A percentile compares a stretch with the other conserved stretches of the same genome.
Conservation (phyloP, 192 early-diverging fungal genomes). For the Coemansia sp. region DNA sequence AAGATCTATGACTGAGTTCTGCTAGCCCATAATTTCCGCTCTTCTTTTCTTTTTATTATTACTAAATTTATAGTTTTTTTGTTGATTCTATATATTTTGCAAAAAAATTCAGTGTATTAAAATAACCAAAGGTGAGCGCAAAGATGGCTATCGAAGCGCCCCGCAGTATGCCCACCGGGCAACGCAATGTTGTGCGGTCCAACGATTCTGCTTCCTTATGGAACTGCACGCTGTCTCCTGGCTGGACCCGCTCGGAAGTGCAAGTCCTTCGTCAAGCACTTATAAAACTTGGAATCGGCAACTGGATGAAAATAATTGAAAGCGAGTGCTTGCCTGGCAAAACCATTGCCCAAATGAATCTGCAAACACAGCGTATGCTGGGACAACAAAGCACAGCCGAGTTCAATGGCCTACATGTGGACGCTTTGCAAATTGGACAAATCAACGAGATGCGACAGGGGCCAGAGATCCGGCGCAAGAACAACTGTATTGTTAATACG, state of each 20-base stretch:
- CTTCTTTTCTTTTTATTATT: slow-evolving; percentile 11
- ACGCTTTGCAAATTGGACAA: slow-evolving; percentile 80
- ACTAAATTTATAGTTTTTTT: slow-evolving; percentile 9
- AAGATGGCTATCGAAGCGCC: slow-evolving; percentile 54
- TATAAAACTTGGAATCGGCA: slow-evolving; percentile 88
- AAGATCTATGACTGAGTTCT: background rate
- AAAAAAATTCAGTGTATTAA: background rate
- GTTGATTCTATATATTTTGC: slow-evolving; percentile 4
- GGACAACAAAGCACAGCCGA: slow-evolving; percentile 96
- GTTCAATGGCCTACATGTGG: slow-evolving; percentile 90
- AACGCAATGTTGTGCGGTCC: slow-evolving; percentile 84
- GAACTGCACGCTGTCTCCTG: slow-evolving; percentile 92
- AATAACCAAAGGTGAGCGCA: background rate
- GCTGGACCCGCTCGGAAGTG: slow-evolving; percentile 85
- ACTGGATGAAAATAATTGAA: slow-evolving; percentile 96
- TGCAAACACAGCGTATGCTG: slow-evolving; percentile 90
- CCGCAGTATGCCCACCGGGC: slow-evolving; percentile 85
- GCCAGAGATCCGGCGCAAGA: slow-evolving; percentile 82
- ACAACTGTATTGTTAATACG: slow-evolving; percentile 91
- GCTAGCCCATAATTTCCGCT: slow-evolving; percentile 1
- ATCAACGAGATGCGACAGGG: slow-evolving; percentile 83
- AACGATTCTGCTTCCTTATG: slow-evolving; percentile 93
- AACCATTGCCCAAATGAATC: slow-evolving; percentile 96
- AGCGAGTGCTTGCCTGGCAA: slow-evolving; percentile 86
- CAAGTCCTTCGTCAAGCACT: slow-evolving; percentile 79